Evolutionary conservation across 192 early-diverging fungal genomes (phyloP), one percentile per base, ranked within the genome.

Genomic region (Dissophora ornata): DNA sequence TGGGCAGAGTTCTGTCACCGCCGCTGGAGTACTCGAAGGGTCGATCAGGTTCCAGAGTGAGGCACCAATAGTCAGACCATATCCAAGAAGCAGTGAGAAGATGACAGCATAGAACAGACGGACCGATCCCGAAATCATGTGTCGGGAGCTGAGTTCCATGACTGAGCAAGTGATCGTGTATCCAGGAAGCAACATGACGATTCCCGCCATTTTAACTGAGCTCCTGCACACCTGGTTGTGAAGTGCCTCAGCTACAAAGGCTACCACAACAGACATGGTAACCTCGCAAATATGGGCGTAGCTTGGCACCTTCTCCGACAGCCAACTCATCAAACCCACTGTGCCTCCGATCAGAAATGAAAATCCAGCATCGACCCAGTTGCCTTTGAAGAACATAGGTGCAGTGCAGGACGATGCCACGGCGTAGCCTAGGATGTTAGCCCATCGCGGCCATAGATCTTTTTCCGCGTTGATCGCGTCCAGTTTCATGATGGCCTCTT

Each of bases 71-170:
- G 89, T 87, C 41, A 93, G 69, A 38, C 93, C 93, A 58, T 89
- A 94, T 34, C 93, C 93, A 29, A 93, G 81, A 41, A 93, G 71
- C 57, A 94, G 86, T 30, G 92, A 92, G 25, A 87, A 91, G 22
- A 95, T 89, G 22, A 98, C 80, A 25, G 94, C 87, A 61, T 90
- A 91, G 44, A 97, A 89, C 47, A 97, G 81, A 12, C 95, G 87
- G 15, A 97, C 94, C 0, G 93, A 90, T 56, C 96, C 96, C 1
- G 92, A 90, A 40, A 98, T 91, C 80, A 96, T 84, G 71, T 98
- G 95, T 25, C 93, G 83, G 11, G 94, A 94, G n/a, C 90, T 88
- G 62, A 98, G 80, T 55, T 98, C 96, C 32, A 94, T 91, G 57
- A 98, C 93, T 29, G 89, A 81, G 34, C 91, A 84, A 2, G 96